Evolutionary conservation across 768 basidiomycete genomes (phyloP), one percentile per base, ranked within the genome.

Genomic region (Mycena galopus): DNA sequence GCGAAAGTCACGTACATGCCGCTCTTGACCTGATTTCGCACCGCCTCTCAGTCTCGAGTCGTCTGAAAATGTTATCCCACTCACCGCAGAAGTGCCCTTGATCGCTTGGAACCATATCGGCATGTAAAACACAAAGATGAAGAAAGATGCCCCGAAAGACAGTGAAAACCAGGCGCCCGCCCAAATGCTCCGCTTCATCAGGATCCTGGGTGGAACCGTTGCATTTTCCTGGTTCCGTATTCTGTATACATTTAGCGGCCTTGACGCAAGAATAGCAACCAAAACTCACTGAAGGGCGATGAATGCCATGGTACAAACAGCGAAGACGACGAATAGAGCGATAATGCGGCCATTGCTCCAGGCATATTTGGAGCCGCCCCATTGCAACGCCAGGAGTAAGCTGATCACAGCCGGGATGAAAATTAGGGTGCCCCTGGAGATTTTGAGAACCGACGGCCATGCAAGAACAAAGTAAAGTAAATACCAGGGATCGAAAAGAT

Each of bases 401-500:
- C 58, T 29, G 19, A 61, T 37, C 17, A 68, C 30, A 8, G 67
- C 44, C 4, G 67, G 67, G 19, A 68, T 32, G 17, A 68, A 68
- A 10, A 51, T 30, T 1, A 53, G 16, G 5, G 67, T 68, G 12
- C 67, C 67, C 82, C 73, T 42, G 42, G 42, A 19, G 42, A 21
- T 14, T 14, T 42, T 42, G 14, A 42, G 7, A 19, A 14, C 17
- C 19, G 19, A 21, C 12, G 17, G 12, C 16, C 42, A 42, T 7
- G 42, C 16, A 56, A 37, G 16, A 11, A 19, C 14, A 42, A 7
- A 42, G 16, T 17, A 17, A 42, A 42, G 1, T 7, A 19, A 42
- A 19, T 42, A 42, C 42, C 42, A 47, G 5, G 44, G 65, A 47
- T 75, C 75, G 50, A 75, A 69, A 21, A 56, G 72, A 37, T 67